Base-by-base conservation (phyloP, 176 grass and related monocot genomes). In the Triticum timopheevii region DNA sequence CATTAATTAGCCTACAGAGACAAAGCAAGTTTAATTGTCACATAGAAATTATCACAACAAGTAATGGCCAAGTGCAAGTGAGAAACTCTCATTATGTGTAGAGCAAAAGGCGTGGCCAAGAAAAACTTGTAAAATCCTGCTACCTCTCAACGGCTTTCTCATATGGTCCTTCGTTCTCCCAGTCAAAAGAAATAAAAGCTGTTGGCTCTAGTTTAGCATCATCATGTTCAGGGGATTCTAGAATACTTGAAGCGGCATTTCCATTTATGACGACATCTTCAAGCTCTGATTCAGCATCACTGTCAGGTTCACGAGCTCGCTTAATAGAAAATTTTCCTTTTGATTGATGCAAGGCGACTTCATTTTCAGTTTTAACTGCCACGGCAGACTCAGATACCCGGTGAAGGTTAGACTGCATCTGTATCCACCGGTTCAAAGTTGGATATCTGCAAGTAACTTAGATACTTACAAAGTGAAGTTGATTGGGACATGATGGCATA, bases 371-470 rank as follows among this genome's bases (percentile, higher is more conserved):
- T 89, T 94, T 89, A 81, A 85, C 56, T 87, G 93, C 58, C 75
- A 92, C 84, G 34, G 87, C 83, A 39, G 93, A 95, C 81, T 88
- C 92, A 27, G 96, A 98, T 70, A 98, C 90, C 81, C 88, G 88
- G 68, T 98, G 96, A 89, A 98, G 96, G 84, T 98, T 98, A 59
- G 93, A 98, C 74, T 98, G 96, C 91, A 95, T 93, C 86, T 98
- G 96, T 90, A 98, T 98, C 96, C 96, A 98, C 27, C 96, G 90
- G 81, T 95, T 95, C 70, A 98, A 87, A 76, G 96, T 98, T 82
- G 93, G 92, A 71, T 94, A 95, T 80, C 95, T 98, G 88, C 77
- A 80, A 83, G 77, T n/a, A 83, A 85, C 71, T 81, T 50, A 63
- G 8, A 82, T 61, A 82, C 50, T 78, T 83, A 91, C 40, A 79